phyloP scores from a whole-genome alignment of 805 yeast species.

The Groenewaldozyma tartarivorans region DNA sequence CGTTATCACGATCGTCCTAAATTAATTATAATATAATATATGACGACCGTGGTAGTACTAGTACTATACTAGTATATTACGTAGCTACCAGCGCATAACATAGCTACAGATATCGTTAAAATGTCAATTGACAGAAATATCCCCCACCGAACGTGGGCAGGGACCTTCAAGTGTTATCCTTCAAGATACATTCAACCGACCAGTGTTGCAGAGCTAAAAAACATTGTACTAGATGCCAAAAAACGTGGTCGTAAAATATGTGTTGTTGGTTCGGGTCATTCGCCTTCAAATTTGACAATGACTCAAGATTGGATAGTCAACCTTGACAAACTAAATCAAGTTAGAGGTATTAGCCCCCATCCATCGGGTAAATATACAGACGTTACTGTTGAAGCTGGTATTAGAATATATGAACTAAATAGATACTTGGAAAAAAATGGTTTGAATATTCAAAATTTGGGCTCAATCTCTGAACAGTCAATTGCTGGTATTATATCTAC shows the following conservation, averaged over 20 bases:
- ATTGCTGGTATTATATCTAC: constrained; percentile 94
- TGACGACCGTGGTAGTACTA: too few relatives aligned
- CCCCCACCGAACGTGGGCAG: constrained; percentile 76
- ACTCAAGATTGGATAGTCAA: constrained; percentile 82
- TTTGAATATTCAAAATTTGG: constrained; percentile 81
- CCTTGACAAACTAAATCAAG: constrained; percentile 62
- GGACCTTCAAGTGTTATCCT: constrained; percentile 72
- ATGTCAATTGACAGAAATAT: neutral
- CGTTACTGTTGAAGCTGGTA: constrained; percentile 91
- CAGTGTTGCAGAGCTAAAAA: constrained; percentile 55
- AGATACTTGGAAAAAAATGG: constrained; percentile 51
- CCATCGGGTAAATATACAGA: constrained; percentile 49
- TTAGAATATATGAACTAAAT: constrained; percentile 67
- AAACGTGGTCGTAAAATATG: constrained; percentile 53
- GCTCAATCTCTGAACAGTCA: constrained; percentile 89
- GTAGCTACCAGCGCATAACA: too few relatives aligned
- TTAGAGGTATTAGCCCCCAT: constrained; percentile 28
- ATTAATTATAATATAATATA: too few relatives aligned
- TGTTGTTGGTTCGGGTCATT: constrained; percentile 89
- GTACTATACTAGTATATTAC: too few relatives aligned
- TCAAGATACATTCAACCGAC: constrained; percentile 72
- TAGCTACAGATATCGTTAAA: too few relatives aligned
- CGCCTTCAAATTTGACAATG: constrained; percentile 87
- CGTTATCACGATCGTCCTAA: too few relatives aligned
- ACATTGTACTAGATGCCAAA: constrained; percentile 59